Evolutionary conservation across 495 filamentous ascomycete genomes (phyloP).

Genomic region (Trichocladium uniseriatum): DNA sequence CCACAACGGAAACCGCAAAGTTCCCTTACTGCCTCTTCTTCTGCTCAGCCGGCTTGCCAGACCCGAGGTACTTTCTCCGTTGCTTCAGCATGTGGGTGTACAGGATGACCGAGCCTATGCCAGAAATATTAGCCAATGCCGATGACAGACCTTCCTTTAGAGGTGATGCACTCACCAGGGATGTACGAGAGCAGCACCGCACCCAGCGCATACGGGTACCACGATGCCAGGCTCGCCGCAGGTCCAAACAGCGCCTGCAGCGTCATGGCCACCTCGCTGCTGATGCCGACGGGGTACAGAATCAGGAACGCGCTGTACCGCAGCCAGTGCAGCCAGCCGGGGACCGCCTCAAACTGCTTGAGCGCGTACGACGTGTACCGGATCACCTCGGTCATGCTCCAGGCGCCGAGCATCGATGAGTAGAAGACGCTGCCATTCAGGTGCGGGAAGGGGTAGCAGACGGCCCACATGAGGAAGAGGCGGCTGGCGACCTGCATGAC

Average conservation of each 20-base stretch:
- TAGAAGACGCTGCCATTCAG: constrained; percentile 45
- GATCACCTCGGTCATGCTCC: constrained; percentile 78
- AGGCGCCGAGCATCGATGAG: constrained; percentile 66
- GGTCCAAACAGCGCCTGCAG: constrained; percentile 55
- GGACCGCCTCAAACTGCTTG: constrained; percentile 49
- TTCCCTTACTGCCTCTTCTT: constrained; percentile 24
- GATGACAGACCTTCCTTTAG: not conserved
- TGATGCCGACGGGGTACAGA: constrained; percentile 85
- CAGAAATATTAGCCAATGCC: not conserved
- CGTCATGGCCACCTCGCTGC: constrained; percentile 73
- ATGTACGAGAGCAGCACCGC: constrained; percentile 62
- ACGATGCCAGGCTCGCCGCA: constrained; percentile 37
- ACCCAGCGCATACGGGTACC: constrained; percentile 51
- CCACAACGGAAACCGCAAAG: too few relatives aligned
- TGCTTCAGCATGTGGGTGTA: constrained; percentile 93
- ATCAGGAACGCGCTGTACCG: constrained; percentile 90
- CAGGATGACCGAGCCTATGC: constrained; percentile 69
- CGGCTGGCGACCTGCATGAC: constrained; percentile 79
- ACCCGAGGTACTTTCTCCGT: constrained; percentile 60
- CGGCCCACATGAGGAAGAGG: constrained; percentile 74
- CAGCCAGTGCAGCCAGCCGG: constrained; percentile 65
- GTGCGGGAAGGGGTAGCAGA: constrained; percentile 57
- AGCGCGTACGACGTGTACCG: constrained; percentile 83
- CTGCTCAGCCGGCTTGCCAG: constrained; percentile 25
- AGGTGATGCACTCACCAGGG: constrained; percentile 51